phyloP scores from a whole-genome alignment of 2,329 filamentous ascomycete species.

The Diaporthe sp. region DNA sequence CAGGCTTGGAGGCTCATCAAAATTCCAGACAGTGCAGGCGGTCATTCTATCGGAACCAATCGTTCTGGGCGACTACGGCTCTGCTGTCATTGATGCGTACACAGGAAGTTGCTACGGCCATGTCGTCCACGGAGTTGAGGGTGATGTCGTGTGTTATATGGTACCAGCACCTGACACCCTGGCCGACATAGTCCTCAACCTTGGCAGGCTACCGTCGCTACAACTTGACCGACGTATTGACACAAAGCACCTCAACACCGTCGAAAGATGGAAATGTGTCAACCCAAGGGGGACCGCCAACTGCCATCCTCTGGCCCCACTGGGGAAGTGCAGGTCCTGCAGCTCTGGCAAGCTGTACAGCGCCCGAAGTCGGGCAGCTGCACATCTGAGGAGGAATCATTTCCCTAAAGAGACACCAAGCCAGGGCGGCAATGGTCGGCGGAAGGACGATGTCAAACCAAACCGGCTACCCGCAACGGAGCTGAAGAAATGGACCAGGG shows the following conservation, averaged over 20 bases:
- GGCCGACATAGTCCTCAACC: not conserved
- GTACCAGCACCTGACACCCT: not conserved
- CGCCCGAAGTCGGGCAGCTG: not conserved
- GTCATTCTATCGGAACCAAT: not conserved
- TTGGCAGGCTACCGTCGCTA: not conserved
- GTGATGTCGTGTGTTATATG: not conserved
- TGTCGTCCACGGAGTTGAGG: not conserved
- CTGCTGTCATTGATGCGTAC: not conserved
- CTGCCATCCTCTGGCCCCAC: not conserved
- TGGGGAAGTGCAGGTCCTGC: not conserved
- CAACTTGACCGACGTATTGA: not conserved
- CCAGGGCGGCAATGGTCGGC: not conserved
- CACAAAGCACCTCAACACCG: not conserved
- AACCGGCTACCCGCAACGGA: not conserved
- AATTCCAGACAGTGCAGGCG: not conserved
- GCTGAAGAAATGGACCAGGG: not conserved
- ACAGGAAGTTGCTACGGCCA: conserved; percentile 10
- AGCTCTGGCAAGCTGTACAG: conserved; percentile 8
- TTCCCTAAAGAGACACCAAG: not conserved
- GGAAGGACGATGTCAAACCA: not conserved
- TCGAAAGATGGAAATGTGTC: conserved; percentile 24
- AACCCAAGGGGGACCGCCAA: not conserved
- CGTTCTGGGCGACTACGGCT: not conserved
- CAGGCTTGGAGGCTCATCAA: not conserved
- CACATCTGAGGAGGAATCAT: not conserved